Percentiles rank a stretch among this genome's conserved stretches.
These are phyloP conservation scores for Acidomyces sp. DNA, from an alignment of 495 filamentous ascomycete species.

Conservation along the genomic window DNA sequence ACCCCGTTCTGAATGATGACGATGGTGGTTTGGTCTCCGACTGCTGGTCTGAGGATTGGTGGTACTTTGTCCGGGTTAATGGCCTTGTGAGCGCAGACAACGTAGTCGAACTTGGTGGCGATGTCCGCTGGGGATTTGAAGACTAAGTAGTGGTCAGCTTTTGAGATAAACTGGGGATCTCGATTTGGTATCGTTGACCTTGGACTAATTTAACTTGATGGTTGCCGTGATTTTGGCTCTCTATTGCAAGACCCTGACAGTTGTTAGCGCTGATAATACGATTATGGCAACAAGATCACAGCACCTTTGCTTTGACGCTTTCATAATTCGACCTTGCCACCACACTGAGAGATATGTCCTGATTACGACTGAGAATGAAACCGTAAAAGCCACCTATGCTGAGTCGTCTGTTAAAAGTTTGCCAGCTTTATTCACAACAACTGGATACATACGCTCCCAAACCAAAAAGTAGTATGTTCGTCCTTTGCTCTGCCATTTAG, in stretches of 20 bases:
- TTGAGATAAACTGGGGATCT: not conserved
- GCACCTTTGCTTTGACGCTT: conserved; percentile 29
- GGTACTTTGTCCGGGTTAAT: conserved; percentile 32
- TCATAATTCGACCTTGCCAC: conserved; percentile 43
- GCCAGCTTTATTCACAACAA: too few species aligned
- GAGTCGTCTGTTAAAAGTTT: not conserved
- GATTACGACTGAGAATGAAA: conserved; percentile 32
- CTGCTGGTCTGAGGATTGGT: conserved; percentile 29
- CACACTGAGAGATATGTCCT: conserved; percentile 35
- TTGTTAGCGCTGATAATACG: not conserved
- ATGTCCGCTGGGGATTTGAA: conserved; percentile 33
- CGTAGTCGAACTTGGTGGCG: conserved; percentile 30
- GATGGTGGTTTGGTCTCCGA: conserved; percentile 22
- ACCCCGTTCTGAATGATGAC: conserved; percentile 33
- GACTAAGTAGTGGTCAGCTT: conserved; percentile 23
- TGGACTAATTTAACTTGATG: conserved; percentile 32
- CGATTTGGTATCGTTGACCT: conserved; percentile 19
- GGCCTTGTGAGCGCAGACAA: conserved; percentile 42
- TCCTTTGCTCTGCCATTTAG: too few species aligned
- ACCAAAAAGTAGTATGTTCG: conserved; percentile 15
- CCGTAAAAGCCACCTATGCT: conserved; percentile 19
- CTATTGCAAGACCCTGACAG: conserved; percentile 30
- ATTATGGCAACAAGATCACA: not conserved
- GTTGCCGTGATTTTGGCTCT: conserved; percentile 37
- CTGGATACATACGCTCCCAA: conserved; percentile 15